A percentile compares a stretch with the other conserved stretches of the same genome.
Evolutionary conservation across 2,329 filamentous ascomycete genomes (phyloP).

Genomic region (Nothopassalora personata): DNA sequence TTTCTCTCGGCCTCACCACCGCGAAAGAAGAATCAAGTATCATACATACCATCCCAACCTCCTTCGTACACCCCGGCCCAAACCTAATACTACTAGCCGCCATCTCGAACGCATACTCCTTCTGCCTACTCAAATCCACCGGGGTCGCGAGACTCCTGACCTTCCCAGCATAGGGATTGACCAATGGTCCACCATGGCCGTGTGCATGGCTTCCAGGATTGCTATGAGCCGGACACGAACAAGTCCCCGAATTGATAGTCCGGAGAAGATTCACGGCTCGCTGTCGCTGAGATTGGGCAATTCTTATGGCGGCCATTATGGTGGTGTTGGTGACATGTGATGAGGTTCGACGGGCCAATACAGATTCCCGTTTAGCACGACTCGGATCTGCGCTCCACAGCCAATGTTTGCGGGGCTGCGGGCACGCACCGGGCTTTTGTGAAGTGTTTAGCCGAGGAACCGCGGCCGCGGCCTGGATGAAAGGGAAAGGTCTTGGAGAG

Average conservation of each 20-base stretch:
- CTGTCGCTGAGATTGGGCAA: slow-evolving; percentile 45
- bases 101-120: slow-evolving; percentile 99
- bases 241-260: slow-evolving; percentile 84
- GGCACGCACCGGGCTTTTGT: not conserved
- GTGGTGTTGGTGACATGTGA: slow-evolving; percentile 1
- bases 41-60: slow-evolving; percentile 67
- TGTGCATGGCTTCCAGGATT: slow-evolving; percentile 68
- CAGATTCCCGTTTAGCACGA: too few relatives aligned
- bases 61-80: slow-evolving; percentile 84
- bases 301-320: slow-evolving; percentile 34
- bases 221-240: slow-evolving; percentile 81
- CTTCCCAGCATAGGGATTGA: slow-evolving; percentile 48
- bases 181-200: slow-evolving; percentile 44
- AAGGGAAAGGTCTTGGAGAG: not conserved
- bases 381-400: not conserved
- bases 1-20: not conserved
- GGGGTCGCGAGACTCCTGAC: slow-evolving; percentile 66
- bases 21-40: not conserved
- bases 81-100: slow-evolving; percentile 92
- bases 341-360: too few relatives aligned
- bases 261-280: slow-evolving; percentile 69
- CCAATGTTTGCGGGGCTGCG: not conserved
- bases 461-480: not conserved
- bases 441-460: not conserved
- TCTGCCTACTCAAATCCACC: slow-evolving; percentile 63